Evolutionary conservation across 108 stramenopile genomes (phyloP).

Genomic region (Skeletonema marinoi): DNA sequence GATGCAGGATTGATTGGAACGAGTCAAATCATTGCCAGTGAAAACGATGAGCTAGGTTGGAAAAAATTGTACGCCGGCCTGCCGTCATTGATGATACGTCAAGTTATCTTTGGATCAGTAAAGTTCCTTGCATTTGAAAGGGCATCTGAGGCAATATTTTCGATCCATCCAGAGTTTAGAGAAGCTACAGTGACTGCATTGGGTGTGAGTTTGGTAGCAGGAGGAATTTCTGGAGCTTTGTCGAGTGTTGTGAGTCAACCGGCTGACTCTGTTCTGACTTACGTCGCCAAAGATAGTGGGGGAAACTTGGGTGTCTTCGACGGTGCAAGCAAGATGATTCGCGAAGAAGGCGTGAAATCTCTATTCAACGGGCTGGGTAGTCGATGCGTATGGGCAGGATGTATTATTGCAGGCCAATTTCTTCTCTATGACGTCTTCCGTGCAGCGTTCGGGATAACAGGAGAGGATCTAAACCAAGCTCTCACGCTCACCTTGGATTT

Average conservation of each 20-base stretch:
- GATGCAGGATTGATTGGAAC: constrained; percentile 70
- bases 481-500: constrained; percentile 17
- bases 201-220: constrained; percentile 82
- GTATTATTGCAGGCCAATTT: constrained; percentile 93
- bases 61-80: constrained; percentile 85
- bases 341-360: constrained; percentile 64
- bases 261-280: constrained; percentile 85
- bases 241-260: constrained; percentile 91
- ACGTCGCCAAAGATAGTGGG: constrained; percentile 65
- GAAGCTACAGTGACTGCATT: constrained; percentile 76
- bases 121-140: constrained; percentile 94
- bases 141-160: constrained; percentile 76
- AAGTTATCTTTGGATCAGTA: constrained; percentile 92
- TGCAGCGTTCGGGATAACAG: constrained; percentile 75
- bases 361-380: constrained; percentile 90
- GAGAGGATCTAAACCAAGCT: constrained; percentile 82
- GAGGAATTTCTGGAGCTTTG: constrained; percentile 84
- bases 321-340: constrained; percentile 71
- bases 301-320: constrained; percentile 60
- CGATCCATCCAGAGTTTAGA: constrained; percentile 53
- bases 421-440: constrained; percentile 92
- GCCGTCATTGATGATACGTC: constrained; percentile 88
- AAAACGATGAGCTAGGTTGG: constrained; percentile 64
- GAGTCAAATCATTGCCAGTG: constrained; percentile 61
- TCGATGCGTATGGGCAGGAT: constrained; percentile 90